Conservation (phyloP, 352 stramenopile species). For the Phytophthora pseudosyringae region DNA sequence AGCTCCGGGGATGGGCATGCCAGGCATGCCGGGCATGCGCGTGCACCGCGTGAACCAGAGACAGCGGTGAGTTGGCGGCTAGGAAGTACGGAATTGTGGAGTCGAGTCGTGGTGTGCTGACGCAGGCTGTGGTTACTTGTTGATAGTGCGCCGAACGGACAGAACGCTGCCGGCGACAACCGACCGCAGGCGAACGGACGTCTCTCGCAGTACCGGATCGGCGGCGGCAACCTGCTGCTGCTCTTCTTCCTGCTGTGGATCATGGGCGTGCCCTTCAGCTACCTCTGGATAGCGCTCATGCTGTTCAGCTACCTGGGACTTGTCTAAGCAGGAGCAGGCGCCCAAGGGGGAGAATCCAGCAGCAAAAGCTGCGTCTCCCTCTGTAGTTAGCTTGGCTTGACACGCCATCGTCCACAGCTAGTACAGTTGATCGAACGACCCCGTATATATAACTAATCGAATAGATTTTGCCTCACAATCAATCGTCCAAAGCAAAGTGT, state of each 20-base stretch:
- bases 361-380: too few relatives aligned
- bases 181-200: conserved; percentile 40
- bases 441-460: conserved; percentile 44
- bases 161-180: conserved; percentile 37
- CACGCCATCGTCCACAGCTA: conserved; percentile 3
- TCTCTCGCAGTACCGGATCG: conserved; percentile 65
- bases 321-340: conserved; percentile 38
- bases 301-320: conserved; percentile 77
- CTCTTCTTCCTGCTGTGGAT: conserved; percentile 83
- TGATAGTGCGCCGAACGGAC: conserved; percentile 37
- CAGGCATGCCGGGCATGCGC: conserved; percentile 59
- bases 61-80: conserved; percentile 44
- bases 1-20: conserved; percentile 51
- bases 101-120: conserved; percentile 12
- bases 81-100: background rate
- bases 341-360: too few relatives aligned
- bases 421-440: conserved; percentile 24
- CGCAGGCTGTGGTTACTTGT: conserved; percentile 9
- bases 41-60: conserved; percentile 56
- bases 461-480: conserved; percentile 41
- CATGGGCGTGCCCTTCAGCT: conserved; percentile 82
- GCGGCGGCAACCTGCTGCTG: conserved; percentile 74
- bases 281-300: conserved; percentile 84
- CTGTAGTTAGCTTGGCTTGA: background rate
- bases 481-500: background rate